A percentile compares a stretch with the other conserved stretches of the same genome.
Conservation (phyloP, 768 basidiomycete species). For the Pholiota microspora region DNA sequence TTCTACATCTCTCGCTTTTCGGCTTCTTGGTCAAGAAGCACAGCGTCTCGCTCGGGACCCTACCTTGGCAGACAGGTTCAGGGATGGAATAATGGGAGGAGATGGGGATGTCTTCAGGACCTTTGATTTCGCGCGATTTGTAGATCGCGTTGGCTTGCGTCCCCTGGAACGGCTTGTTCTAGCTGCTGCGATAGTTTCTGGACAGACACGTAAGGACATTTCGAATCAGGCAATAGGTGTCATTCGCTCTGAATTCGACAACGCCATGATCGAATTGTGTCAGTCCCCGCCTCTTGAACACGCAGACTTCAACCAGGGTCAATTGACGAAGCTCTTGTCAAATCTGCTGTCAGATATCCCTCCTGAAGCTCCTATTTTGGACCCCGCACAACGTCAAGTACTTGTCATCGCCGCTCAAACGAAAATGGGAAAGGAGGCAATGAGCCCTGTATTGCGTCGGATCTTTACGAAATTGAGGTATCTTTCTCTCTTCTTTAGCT, state of each 20-base stretch:
- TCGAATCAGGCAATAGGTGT: constrained; percentile 65
- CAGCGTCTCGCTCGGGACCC: constrained; percentile 90
- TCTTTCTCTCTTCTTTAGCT: constrained; percentile 6
- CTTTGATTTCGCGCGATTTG: constrained; percentile 82
- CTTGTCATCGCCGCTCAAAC: constrained; percentile 72
- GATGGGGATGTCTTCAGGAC: constrained; percentile 81
- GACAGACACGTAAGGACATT: constrained; percentile 53
- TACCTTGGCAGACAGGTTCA: constrained; percentile 85
- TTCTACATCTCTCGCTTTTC: constrained; percentile 78
- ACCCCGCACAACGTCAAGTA: constrained; percentile 70
- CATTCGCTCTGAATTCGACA: constrained; percentile 77
- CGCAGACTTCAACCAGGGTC: constrained; percentile 70
- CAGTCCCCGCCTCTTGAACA: constrained; percentile 83
- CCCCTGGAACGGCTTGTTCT: constrained; percentile 80
- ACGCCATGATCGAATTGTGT: constrained; percentile 70
- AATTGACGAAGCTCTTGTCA: constrained; percentile 75
- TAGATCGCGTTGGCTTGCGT: constrained; percentile 76
- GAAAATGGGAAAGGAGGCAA: constrained; percentile 78
- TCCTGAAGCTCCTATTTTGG: constrained; percentile 69
- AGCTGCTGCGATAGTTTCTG: constrained; percentile 69
- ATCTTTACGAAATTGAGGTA: constrained; percentile 77
- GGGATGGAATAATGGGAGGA: constrained; percentile 85
- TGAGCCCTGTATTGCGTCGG: constrained; percentile 70
- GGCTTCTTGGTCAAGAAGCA: constrained; percentile 83
- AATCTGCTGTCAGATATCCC: constrained; percentile 74